Conservation (phyloP, 2,329 filamentous ascomycete genomes). For the Monilinia laxa region DNA sequence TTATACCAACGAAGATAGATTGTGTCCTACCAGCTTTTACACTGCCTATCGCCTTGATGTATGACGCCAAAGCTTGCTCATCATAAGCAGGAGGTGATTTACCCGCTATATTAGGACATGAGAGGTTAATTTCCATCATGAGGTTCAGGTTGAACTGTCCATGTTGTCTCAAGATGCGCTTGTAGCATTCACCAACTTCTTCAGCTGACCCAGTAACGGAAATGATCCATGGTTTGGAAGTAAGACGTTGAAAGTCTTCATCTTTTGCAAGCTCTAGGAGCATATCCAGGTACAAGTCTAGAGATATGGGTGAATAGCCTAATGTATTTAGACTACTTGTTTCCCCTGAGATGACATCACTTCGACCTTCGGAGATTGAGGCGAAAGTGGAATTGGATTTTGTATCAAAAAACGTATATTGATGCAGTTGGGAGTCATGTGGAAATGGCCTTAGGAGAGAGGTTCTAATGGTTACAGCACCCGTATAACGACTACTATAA, state of each 20-base stretch:
- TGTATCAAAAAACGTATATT: constrained; percentile 64
- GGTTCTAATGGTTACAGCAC: constrained; percentile 74
- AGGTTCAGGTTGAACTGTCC: constrained; percentile 35
- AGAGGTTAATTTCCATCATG: constrained; percentile 73
- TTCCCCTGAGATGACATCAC: constrained; percentile 30
- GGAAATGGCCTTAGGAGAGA: constrained; percentile 63
- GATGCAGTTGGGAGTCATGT: constrained; percentile 66
- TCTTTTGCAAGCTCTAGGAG: constrained; percentile 49
- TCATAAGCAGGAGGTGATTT: constrained; percentile 72
- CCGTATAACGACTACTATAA: constrained; percentile 61
- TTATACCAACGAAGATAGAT: constrained; percentile 56
- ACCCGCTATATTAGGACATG: constrained; percentile 71
- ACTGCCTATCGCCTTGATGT: constrained; percentile 46
- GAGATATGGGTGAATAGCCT: constrained; percentile 67
- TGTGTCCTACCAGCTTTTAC: constrained; percentile 8
- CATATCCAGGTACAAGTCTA: constrained; percentile 59
- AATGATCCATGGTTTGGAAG: constrained; percentile 62
- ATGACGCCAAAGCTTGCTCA: constrained; percentile 49
- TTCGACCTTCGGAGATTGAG: constrained; percentile 26
- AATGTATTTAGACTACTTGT: constrained; percentile 64
- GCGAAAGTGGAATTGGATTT: constrained; percentile 38
- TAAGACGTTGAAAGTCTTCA: constrained; percentile 21
- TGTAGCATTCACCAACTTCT: constrained; percentile 59
- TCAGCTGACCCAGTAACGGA: constrained; percentile 65
- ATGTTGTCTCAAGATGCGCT: constrained; percentile 41